Evolutionary conservation across 2,329 filamentous ascomycete genomes (phyloP), one percentile per base, ranked within the genome.

Genomic region (Aspergillus amoenus): DNA sequence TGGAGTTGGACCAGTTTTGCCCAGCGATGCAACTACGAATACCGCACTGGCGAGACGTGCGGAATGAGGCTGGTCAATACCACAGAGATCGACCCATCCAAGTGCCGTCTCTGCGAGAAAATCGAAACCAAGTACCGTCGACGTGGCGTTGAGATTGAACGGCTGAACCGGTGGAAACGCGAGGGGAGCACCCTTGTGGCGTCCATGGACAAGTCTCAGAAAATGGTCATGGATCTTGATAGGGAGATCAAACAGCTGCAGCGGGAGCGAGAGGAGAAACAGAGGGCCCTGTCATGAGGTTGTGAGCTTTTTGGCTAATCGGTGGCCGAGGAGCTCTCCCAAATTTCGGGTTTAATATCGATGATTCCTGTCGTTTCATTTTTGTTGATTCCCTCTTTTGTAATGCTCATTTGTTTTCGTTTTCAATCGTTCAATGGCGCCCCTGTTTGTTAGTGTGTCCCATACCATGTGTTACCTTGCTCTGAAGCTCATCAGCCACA

Each of bases 1-100:
- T 96, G 89, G 88, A 91, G 92, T 76, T 97, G 93, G 93, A 90
- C 91, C 64, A 89, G 88, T 78, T 97, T 97, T 81, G 87, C 90
- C 64, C 85, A 93, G 76, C 93, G 96, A 73, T 97, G 93, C 83
- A 88, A 89, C 76, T 92, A 91, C 77, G 93, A 97, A 75, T 95
- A 96, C 79, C 90, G 93, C 64, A 96, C 90, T 65, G 93, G 93
- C 69, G 93, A 97, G 81, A 97, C 93, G 39, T 97, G 93, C 78
- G 93, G 93, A 61, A 88, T 96, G 79, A 96, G 91, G 78, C 84
- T 96, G 63, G 88, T 96, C 70, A 92, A 89, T 79, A 80, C 85
- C 66, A 93, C 90, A 24, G 81, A 85, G 62, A 79, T 80, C 58
- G 81, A 88, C 53, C 66, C 74, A 43, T 84, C 84, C 55, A 84